phyloP scores from a whole-genome alignment of 2,329 filamentous ascomycete species.

The Daldinia sp. region DNA sequence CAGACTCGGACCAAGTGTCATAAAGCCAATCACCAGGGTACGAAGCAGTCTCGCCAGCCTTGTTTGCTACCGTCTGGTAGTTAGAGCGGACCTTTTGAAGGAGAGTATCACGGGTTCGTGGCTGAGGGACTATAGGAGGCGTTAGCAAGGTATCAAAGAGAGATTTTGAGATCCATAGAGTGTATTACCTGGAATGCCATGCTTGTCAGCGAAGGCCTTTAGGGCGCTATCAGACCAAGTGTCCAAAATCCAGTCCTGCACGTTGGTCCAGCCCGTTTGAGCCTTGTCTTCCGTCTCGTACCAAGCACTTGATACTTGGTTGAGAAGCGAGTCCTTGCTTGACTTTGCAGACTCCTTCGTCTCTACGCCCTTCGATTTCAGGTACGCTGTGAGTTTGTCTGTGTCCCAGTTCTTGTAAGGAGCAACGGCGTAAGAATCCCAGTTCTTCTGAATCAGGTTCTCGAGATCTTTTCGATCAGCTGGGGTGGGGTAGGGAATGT shows the following conservation, averaged over 20 bases:
- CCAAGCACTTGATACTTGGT: slow-evolving; percentile 79
- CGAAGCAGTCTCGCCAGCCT: slow-evolving; percentile 77
- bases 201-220: slow-evolving; percentile 90
- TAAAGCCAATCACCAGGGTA: slow-evolving; percentile 98
- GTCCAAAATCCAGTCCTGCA: slow-evolving; percentile 94
- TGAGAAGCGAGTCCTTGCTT: slow-evolving; percentile 75
- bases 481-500: slow-evolving; percentile 89
- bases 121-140: slow-evolving; percentile 74
- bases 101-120: slow-evolving; percentile 84
- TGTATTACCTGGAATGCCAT: slow-evolving; percentile 78
- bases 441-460: slow-evolving; percentile 88
- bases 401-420: slow-evolving; percentile 84
- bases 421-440: slow-evolving; percentile 79
- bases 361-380: slow-evolving; percentile 78
- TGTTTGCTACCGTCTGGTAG: slow-evolving; percentile 83
- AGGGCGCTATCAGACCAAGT: slow-evolving; percentile 95
- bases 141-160: slow-evolving; percentile 12
- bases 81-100: slow-evolving; percentile 82
- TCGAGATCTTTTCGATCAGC: slow-evolving; percentile 96
- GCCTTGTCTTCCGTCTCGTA: slow-evolving; percentile 83
- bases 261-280: slow-evolving; percentile 75
- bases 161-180: background rate
- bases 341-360: slow-evolving; percentile 74
- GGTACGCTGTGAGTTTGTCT: slow-evolving; percentile 74
- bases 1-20: slow-evolving; percentile 89